phyloP scores from a whole-genome alignment of 2,329 filamentous ascomycete genomes.

The Fusarium sublunatum region DNA sequence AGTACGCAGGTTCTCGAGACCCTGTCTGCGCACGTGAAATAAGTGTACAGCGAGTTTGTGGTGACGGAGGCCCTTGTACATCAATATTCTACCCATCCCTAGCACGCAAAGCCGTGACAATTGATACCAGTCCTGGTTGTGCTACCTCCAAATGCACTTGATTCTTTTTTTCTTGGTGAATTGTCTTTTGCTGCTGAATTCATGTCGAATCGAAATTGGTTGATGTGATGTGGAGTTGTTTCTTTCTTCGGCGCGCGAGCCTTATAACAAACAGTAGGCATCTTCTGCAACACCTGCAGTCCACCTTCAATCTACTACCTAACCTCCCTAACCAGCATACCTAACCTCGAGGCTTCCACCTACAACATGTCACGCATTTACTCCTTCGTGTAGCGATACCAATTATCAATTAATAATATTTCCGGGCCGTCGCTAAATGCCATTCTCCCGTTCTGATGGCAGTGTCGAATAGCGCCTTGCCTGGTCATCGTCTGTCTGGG shows the following conservation, averaged over 20 bases:
- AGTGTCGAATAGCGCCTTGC: conserved; percentile 17
- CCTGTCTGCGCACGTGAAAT: conserved; percentile 84
- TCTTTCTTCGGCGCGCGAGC: conserved; percentile 8
- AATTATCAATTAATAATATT: conserved; percentile 20
- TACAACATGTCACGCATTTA: conserved; percentile 21
- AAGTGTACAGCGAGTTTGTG: conserved; percentile 66
- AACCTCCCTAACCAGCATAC: not conserved
- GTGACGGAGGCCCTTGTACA: conserved; percentile 57
- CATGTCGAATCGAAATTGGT: conserved; percentile 12
- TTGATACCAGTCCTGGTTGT: conserved; percentile 52
- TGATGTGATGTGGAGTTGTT: conserved; percentile 24
- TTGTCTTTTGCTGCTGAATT: conserved; percentile 19
- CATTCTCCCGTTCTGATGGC: conserved; percentile 25
- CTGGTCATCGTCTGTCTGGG: conserved; percentile 10
- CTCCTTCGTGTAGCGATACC: conserved; percentile 19
- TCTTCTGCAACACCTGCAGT: conserved; percentile 13
- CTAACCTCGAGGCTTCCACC: conserved; percentile 3
- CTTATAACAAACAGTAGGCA: not conserved
- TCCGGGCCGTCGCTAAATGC: not conserved
- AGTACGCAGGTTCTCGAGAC: conserved; percentile 78
- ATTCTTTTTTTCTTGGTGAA: conserved; percentile 35
- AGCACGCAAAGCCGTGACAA: conserved; percentile 52
- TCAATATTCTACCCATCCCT: conserved; percentile 52
- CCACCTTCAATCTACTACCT: not conserved
- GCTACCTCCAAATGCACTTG: conserved; percentile 39